phyloP scores from a whole-genome alignment of 306 rosid species.

The Benincasa hispida region DNA sequence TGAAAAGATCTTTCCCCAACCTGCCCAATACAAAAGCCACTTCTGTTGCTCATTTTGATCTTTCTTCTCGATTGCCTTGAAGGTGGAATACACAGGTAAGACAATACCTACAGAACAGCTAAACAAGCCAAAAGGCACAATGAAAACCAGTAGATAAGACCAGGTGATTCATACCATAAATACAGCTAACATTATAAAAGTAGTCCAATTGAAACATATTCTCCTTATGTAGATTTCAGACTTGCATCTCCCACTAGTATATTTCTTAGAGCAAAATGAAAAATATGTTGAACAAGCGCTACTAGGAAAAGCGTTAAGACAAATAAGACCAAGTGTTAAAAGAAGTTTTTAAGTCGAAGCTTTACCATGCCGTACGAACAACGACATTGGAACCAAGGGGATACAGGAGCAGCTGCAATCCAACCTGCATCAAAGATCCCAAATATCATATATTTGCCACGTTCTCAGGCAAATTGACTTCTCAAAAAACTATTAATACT shows the following conservation, averaged over 20 bases:
- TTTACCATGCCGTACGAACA: constrained; percentile 78
- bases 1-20: constrained; percentile 15
- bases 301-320: neutral
- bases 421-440: constrained; percentile 40
- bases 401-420: constrained; percentile 66
- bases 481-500: neutral
- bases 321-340: neutral
- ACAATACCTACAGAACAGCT: constrained; percentile 82
- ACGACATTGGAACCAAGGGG: constrained; percentile 75
- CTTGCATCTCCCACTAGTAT: neutral
- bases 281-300: neutral
- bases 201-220: neutral
- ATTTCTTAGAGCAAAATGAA: neutral
- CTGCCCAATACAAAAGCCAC: constrained; percentile 94
- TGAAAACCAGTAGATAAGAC: neutral
- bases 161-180: neutral
- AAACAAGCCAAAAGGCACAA: constrained; percentile 12
- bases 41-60: constrained; percentile 55
- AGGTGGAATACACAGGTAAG: constrained; percentile 82
- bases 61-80: constrained; percentile 74
- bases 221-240: neutral
- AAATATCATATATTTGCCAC: constrained; percentile 1
- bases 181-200: neutral
- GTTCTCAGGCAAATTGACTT: neutral
- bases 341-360: neutral